These are phyloP conservation scores for Fusarium ramigenum DNA, from an alignment of 2,329 filamentous ascomycete species.

Conservation along the genomic window DNA sequence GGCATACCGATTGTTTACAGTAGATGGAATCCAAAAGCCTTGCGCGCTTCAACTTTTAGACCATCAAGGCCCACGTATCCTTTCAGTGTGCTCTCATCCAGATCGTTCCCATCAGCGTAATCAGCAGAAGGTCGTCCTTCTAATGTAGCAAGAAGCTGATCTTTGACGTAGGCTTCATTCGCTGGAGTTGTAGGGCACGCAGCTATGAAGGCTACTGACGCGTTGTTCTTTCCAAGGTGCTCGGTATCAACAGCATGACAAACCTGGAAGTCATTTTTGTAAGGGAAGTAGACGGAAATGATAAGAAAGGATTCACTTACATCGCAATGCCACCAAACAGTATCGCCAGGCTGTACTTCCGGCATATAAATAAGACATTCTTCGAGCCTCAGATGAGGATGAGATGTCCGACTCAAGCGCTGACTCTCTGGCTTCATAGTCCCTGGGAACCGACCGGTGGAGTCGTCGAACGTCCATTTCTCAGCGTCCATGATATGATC, in stretches of 20 bases:
- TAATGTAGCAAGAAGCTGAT: background rate
- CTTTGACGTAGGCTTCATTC: background rate
- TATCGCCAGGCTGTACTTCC: constrained; percentile 50
- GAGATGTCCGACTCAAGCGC: background rate
- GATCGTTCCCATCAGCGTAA: background rate
- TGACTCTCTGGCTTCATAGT: constrained; percentile 2
- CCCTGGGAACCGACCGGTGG: background rate
- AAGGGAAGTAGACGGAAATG: background rate
- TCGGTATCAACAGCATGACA: constrained; percentile 1
- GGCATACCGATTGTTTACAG: background rate
- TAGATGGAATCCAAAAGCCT: background rate
- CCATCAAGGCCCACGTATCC: background rate
- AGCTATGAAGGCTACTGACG: background rate
- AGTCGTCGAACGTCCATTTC: background rate
- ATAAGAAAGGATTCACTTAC: constrained; percentile 40
- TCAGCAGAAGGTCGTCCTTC: background rate
- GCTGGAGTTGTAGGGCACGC: background rate
- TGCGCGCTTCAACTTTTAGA: background rate
- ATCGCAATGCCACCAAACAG: constrained; percentile 54
- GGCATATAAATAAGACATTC: constrained; percentile 12
- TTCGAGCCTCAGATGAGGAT: constrained; percentile 6
- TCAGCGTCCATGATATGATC: background rate
- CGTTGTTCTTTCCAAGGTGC: background rate
- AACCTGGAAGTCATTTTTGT: background rate
- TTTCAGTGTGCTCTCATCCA: background rate